These are phyloP conservation scores for Gaeumannomyces tritici DNA, from an alignment of 2,329 filamentous ascomycete species.

Conservation along the genomic window DNA sequence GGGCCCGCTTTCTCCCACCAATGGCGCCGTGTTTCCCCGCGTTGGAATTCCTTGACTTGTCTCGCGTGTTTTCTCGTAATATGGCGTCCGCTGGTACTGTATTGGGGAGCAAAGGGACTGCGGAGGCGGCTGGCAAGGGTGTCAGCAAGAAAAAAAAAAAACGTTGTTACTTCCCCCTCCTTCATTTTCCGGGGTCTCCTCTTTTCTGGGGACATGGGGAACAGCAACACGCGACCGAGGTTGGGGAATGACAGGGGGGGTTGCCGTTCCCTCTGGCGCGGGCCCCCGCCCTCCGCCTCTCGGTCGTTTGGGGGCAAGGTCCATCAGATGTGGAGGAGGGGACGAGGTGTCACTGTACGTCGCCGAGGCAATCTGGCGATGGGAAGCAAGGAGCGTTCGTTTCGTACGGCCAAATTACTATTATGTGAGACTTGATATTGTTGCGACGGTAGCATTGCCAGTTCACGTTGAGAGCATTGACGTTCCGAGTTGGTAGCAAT, in stretches of 20 bases:
- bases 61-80: no score
- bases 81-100: no score
- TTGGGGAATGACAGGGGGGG: background rate
- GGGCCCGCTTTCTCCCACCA: background rate
- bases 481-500: no score
- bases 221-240: background rate
- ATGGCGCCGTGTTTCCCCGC: background rate
- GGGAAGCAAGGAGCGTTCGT: background rate
- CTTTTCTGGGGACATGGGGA: background rate
- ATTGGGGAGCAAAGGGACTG: no score
- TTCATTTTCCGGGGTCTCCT: background rate
- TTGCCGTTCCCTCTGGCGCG: no score
- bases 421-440: no score
- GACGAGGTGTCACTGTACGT: background rate
- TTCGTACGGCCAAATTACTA: background rate
- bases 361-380: background rate
- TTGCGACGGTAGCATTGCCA: background rate
- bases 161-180: no score
- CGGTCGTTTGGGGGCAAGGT: background rate
- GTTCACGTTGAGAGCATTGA: no score
- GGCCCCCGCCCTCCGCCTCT: background rate
- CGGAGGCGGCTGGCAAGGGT: no score
- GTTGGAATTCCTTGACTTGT: no score
- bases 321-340: background rate
- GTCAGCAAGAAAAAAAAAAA: no score